A percentile compares a stretch with the other conserved stretches of the same genome.
Conservation (phyloP, 2,329 filamentous ascomycete genomes). For the Xylariales sp. region DNA sequence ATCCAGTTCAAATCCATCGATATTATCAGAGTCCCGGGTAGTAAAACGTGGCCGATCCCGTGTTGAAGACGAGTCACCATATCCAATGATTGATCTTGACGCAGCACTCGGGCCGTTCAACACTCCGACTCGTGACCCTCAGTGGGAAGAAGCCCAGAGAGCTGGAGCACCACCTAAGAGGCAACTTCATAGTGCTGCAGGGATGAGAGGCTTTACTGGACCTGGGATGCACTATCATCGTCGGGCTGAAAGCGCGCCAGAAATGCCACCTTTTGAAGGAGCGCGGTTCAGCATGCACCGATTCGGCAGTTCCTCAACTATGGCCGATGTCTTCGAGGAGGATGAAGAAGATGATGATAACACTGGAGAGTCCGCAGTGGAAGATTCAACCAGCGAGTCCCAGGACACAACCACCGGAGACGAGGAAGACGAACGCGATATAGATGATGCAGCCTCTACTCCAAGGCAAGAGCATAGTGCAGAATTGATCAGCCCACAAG, state of each 20-base stretch:
- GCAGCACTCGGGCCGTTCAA: slow-evolving; percentile 93
- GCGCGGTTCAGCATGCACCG: slow-evolving; percentile 68
- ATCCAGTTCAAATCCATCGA: slow-evolving; percentile 52
- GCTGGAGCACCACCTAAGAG: slow-evolving; percentile 69
- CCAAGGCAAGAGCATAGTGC: slow-evolving; percentile 49
- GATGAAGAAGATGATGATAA: slow-evolving; percentile 73
- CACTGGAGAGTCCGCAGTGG: slow-evolving; percentile 44
- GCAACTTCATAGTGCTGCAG: slow-evolving; percentile 80
- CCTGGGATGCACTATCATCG: slow-evolving; percentile 81
- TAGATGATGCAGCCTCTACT: slow-evolving; percentile 45
- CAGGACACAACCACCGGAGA: slow-evolving; percentile 42
- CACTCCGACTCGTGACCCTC: slow-evolving; percentile 74
- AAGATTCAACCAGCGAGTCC: slow-evolving; percentile 45
- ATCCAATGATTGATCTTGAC: slow-evolving; percentile 91
- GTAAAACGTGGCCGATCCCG: slow-evolving; percentile 51
- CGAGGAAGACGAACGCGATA: slow-evolving; percentile 40
- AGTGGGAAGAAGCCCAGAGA: slow-evolving; percentile 75
- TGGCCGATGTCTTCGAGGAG: slow-evolving; percentile 90
- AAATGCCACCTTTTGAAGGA: slow-evolving; percentile 79
- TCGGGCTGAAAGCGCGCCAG: slow-evolving; percentile 82
- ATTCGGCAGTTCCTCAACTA: slow-evolving; percentile 75
- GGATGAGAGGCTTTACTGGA: slow-evolving; percentile 74
- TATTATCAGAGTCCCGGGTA: slow-evolving; percentile 53
- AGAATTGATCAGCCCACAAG: slow-evolving; percentile 33
- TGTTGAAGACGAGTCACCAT: slow-evolving; percentile 72